Percentiles rank a stretch among this genome's conserved stretches.
These are phyloP conservation scores for Carex littledalei DNA, from an alignment of 176 grass and related monocot genomes.

Conservation along the genomic window DNA sequence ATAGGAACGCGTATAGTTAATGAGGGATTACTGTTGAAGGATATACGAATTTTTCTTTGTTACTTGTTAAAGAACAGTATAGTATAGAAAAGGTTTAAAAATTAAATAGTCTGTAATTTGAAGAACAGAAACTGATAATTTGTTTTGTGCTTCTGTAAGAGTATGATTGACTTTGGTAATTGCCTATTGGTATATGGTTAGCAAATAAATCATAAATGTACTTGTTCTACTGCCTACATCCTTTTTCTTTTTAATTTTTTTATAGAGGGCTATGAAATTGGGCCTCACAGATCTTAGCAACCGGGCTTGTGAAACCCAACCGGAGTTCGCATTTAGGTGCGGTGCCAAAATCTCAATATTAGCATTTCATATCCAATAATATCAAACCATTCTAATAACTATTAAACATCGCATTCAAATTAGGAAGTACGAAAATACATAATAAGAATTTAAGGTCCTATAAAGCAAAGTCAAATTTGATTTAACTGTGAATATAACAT, in stretches of 20 bases:
- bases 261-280: not conserved
- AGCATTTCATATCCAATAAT: not conserved
- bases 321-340: too few species aligned
- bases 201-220: not conserved
- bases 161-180: not conserved
- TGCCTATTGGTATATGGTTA: not conserved
- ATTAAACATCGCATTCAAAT: not conserved
- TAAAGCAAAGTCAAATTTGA: not conserved
- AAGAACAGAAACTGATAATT: not conserved
- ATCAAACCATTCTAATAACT: not conserved
- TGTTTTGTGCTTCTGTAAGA: not conserved
- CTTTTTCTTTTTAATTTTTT: not conserved
- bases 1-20: constrained; percentile 1
- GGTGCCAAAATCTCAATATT: not conserved
- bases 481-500: not conserved
- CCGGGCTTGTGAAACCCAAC: not conserved
- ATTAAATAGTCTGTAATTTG: not conserved
- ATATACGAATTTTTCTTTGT: not conserved
- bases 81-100: not conserved
- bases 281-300: not conserved
- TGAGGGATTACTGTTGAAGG: not conserved
- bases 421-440: not conserved
- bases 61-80: not conserved
- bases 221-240: not conserved
- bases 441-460: not conserved